phyloP scores from a whole-genome alignment of 495 filamentous ascomycete genomes.

The Neurospora sp. region DNA sequence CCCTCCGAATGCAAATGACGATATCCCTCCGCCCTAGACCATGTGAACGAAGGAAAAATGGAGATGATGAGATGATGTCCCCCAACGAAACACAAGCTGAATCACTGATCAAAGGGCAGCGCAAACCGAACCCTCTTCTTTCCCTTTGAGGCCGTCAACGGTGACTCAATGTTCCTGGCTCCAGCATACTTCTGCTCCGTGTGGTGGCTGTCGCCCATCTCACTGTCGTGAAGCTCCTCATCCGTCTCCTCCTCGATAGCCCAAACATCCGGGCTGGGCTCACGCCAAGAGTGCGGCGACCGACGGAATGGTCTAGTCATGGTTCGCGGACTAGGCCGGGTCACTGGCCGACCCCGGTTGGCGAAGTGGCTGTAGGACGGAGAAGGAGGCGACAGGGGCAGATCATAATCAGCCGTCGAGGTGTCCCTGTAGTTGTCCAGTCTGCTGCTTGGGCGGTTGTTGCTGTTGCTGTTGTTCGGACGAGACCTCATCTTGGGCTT shows the following conservation, averaged over 20 bases:
- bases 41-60: neutral
- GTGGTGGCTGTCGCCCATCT: slow-evolving; percentile 19
- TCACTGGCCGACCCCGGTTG: slow-evolving; percentile 5
- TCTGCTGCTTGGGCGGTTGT: neutral
- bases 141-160: slow-evolving; percentile 37
- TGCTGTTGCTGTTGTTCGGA: neutral
- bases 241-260: slow-evolving; percentile 41
- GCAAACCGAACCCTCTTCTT: slow-evolving; percentile 41
- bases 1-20: neutral
- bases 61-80: neutral
- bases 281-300: slow-evolving; percentile 35
- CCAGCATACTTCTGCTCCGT: slow-evolving; percentile 7
- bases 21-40: neutral
- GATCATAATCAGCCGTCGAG: neutral
- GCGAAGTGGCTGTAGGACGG: neutral
- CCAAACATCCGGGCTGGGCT: slow-evolving; percentile 43
- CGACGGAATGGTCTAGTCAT: slow-evolving; percentile 17
- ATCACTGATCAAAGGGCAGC: slow-evolving; percentile 25
- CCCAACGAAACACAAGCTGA: neutral
- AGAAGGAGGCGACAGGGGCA: neutral
- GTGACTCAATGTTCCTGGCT: slow-evolving; percentile 16
- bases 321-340: neutral
- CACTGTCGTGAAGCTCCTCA: slow-evolving; percentile 26
- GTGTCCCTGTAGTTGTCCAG: neutral
- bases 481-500: slow-evolving; percentile 5